Evolutionary conservation across 1,139 yeast genomes (phyloP), one percentile per base, ranked within the genome.

Genomic region (Debaryomyces subglobosus): DNA sequence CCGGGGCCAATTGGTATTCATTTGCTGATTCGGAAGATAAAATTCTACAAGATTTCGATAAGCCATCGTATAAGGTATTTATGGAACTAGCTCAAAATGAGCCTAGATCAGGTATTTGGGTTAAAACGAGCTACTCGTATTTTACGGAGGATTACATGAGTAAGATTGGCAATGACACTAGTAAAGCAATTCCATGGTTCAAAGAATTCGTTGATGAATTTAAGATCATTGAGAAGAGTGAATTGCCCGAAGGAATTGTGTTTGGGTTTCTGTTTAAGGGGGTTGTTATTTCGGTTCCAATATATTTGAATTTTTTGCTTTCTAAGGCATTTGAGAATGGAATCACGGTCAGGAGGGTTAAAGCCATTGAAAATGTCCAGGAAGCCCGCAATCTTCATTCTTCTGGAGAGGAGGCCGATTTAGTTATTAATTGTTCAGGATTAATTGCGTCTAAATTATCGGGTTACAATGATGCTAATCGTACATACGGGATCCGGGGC

Each of bases 1-100:
- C 79, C 3, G 79, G 79, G 0, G 79, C 77, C 40, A 69, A 71
- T 53, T 74, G 82, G 81, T 71, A 69, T 39, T 73, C 80, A 4
- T 75, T 77, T 61, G 80, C 80, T 0, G 49, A 51, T 1, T 49
- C 55, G 1, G 67, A 67, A 4, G 78, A 77, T 35, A 48, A 43
- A 1, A 54, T 46, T 13, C 62, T 71, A 43, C 78, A 76, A 53
- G 54, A 61, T 5, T 55, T 61, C 35, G 86, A 81, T 54, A 57
- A 57, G 15, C 60, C 67, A 6, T 77, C 76, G 0, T 82, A 81
- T 54, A 52, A 52, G 13, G 68, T 66, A 52, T 70, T 81, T 35
- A 53, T 67, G 47, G 63, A 69, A 1, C 63, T 81, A 42, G 78
- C 81, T 0, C 59, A 62, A 7, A 55, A 53, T n/a, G 77, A 68